Percentiles rank a stretch among this genome's conserved stretches.
These are phyloP conservation scores for Ceratobasidium sp. DNA, from an alignment of 1,284 basidiomycete species.

Conservation along the genomic window DNA sequence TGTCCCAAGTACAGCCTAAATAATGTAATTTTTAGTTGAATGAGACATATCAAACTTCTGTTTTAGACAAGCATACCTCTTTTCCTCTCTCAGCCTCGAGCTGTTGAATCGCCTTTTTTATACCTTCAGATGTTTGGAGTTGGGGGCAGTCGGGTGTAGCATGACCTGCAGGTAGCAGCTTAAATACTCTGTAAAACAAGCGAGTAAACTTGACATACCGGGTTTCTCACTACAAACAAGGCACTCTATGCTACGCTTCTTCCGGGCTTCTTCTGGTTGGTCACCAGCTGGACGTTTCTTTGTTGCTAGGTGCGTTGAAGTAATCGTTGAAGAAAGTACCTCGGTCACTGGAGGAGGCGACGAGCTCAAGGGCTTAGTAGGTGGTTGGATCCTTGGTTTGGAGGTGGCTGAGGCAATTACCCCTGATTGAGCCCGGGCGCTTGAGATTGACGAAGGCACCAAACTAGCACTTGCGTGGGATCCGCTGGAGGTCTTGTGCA, in stretches of 20 bases:
- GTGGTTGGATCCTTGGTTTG: not conserved
- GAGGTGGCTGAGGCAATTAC: not conserved
- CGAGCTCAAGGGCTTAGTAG: not conserved
- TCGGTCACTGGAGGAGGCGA: conserved; percentile 5
- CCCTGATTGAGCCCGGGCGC: not conserved
- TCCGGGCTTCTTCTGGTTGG: conserved; percentile 16
- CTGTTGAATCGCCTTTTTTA: not conserved
- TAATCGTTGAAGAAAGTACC: not conserved
- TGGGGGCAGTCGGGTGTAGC: conserved; percentile 5
- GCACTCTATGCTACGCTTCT: conserved; percentile 18
- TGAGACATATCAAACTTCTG: not conserved
- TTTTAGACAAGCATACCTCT: not conserved
- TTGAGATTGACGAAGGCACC: not conserved
- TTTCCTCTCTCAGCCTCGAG: not conserved
- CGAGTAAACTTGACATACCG: not conserved
- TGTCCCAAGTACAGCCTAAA: not conserved
- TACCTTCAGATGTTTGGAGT: conserved; percentile 5
- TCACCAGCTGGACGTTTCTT: conserved; percentile 14
- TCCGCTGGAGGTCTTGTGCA: not conserved
- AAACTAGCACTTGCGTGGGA: not conserved
- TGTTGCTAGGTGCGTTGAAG: not conserved
- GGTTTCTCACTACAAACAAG: conserved; percentile 17
- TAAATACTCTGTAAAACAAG: not conserved
- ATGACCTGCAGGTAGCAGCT: not conserved
- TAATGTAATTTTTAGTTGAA: not conserved